Evolutionary conservation across 1,139 yeast species (phyloP), one percentile per base, ranked within the genome.

Genomic region (Geotrichum candidum): DNA sequence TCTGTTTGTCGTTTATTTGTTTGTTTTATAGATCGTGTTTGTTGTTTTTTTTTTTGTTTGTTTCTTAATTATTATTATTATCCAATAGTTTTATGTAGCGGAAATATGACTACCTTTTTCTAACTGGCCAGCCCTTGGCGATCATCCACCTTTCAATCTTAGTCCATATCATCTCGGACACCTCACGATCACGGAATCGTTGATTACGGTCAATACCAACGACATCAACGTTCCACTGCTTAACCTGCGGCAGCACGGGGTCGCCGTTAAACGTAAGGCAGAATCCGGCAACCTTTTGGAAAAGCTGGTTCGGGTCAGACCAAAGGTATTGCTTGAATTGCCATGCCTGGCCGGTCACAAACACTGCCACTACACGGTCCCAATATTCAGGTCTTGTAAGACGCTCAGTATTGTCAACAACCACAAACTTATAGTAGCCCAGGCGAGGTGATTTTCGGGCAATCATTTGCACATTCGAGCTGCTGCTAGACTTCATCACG

Each of bases 301-400:
- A 95, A 66, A 94, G 78, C 51, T 80, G 79, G 64, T 88, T 85
- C 1, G 99, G 97, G 64, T 86, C 84, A 48, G 86, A 81, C 83
- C 91, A 88, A 70, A 87, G 88, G 75, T 94, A 94, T 69, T 86
- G 85, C 69, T 89, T 84, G 75, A 94, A 90, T 76, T 94, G 99
- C 99, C 99, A 94, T 60, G 87, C 82, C 76, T 94, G 99, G 22
- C 99, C 99, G 1, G 98, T 94, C 18, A 97, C 94, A 77, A 94
- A 88, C 46, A 94, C 90, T 0, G 96, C 98, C 57, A 94, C 89
- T 1, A 95, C 97, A 63, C 99, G 82, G 61, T 78, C 79, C 99
- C 99, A 94, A 75, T 95, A 91, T 71, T 94, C 99, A 2, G 96
- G 96, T 72, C 91, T 92, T 31, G 88, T 86, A 78, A 94, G 92